Base-by-base conservation (phyloP, 148 eudicot genomes). In the Rhododendron molle region DNA sequence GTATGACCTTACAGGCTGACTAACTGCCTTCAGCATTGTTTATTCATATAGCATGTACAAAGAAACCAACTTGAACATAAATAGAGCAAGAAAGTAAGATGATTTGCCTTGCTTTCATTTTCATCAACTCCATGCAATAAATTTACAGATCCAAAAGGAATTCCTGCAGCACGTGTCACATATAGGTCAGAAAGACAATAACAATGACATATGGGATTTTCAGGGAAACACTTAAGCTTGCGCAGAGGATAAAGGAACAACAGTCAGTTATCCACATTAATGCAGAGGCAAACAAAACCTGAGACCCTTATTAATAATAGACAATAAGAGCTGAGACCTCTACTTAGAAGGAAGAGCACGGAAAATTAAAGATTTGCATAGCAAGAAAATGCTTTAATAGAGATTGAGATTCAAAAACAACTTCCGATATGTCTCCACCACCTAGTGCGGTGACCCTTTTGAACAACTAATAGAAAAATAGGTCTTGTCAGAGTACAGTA, bases 91-190 rank as follows among this genome's bases (percentile, higher is more conserved):
- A 86, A 77, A 88, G 81, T 83, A 85, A 81, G 85, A 85, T 74
- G 84, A 46, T 85, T 88, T 90, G 89, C 99, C 99, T 95, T 97
- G 91, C 99, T 97, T 91, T 97, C 99, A 91, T 92, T 90, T 89
- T 95, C 98, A 93, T 97, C 99, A 46, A 97, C 98, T 87, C 99
- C 99, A 76, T 94, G 88, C 91, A 91, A 84, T 80, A 97, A 87
- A 91, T 97, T 97, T 84, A 97, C 98, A 46, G 99, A 97, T 84
- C 99, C 99, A 89, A 89, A 97, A 46, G 99, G 99, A 88, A 97
- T 95, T 60, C 99, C 99, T 97, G 98, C 88, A 91, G 90, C 84
- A 86, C 40, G 15, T 18, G 73, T 62, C 34, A 62, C 50, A 85
- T 44, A 83, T 3, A 34, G 49, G 56, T 7, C 28, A 44, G 69